Evolutionary conservation across 2,329 filamentous ascomycete species (phyloP).

Genomic region (Colletotrichum tropicicola): DNA sequence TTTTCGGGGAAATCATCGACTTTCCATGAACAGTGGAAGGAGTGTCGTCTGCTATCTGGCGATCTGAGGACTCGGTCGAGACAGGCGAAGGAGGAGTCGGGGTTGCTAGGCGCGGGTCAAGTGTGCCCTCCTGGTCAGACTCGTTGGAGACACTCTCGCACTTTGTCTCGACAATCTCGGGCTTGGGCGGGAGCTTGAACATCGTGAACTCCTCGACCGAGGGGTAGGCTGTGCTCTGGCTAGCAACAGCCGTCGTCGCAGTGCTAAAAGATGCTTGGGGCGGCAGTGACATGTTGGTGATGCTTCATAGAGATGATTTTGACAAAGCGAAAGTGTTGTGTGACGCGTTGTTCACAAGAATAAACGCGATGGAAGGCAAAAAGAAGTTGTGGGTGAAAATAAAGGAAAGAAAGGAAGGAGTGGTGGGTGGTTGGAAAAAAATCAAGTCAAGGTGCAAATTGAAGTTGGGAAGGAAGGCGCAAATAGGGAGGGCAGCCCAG

Average conservation of each 20-base stretch:
- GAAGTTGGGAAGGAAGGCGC: neutral
- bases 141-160: neutral
- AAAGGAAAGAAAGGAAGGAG: neutral
- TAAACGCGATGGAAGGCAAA: neutral
- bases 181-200: slow-evolving; percentile 8
- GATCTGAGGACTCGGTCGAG: slow-evolving; percentile 6
- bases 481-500: neutral
- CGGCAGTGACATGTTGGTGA: slow-evolving; percentile 1
- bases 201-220: slow-evolving; percentile 2
- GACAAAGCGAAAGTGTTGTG: neutral
- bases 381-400: neutral
- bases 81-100: slow-evolving; percentile 15
- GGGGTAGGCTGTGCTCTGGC: neutral
- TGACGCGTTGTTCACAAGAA: neutral
- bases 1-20: slow-evolving; percentile 12
- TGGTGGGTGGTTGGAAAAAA: neutral
- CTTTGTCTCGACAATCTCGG: neutral
- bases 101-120: neutral
- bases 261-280: slow-evolving; percentile 19
- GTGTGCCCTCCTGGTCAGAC: neutral
- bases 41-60: slow-evolving; percentile 4
- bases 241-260: slow-evolving; percentile 7
- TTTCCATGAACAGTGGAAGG: slow-evolving; percentile 8
- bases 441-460: neutral
- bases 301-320: neutral